phyloP scores from a whole-genome alignment of 2,329 filamentous ascomycete genomes.

The Lojkania enalia region DNA sequence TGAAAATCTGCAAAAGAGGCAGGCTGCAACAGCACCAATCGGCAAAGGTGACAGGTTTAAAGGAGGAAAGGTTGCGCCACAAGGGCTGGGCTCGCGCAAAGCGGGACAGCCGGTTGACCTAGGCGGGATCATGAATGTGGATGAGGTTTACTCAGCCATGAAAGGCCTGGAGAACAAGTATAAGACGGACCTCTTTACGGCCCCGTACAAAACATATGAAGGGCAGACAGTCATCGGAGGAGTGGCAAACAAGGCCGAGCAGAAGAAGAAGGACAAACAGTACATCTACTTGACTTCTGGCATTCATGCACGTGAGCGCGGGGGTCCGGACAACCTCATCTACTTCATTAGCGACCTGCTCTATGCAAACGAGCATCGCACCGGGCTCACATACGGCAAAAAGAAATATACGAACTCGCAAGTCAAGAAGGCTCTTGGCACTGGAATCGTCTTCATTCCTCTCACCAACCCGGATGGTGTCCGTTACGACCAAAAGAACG shows the following conservation, averaged over 20 bases:
- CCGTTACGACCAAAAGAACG: slow-evolving; percentile 33
- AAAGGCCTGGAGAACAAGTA: slow-evolving; percentile 48
- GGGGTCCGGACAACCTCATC: slow-evolving; percentile 60
- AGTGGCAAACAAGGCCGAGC: slow-evolving; percentile 51
- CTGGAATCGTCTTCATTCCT: slow-evolving; percentile 57
- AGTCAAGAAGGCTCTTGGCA: slow-evolving; percentile 55
- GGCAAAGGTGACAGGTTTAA: slow-evolving; percentile 48
- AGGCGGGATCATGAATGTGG: slow-evolving; percentile 50
- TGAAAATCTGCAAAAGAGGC: slow-evolving; percentile 32
- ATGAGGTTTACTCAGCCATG: slow-evolving; percentile 52
- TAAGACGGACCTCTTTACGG: slow-evolving; percentile 48
- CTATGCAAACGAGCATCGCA: slow-evolving; percentile 54
- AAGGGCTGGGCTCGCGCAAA: slow-evolving; percentile 47
- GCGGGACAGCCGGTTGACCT: slow-evolving; percentile 35
- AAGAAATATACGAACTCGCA: slow-evolving; percentile 57
- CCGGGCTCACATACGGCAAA: slow-evolving; percentile 57
- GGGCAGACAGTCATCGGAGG: slow-evolving; percentile 41
- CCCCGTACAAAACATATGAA: slow-evolving; percentile 52
- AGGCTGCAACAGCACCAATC: slow-evolving; percentile 34
- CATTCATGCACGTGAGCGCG: slow-evolving; percentile 62
- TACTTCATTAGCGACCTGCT: slow-evolving; percentile 63
- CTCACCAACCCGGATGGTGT: slow-evolving; percentile 39
- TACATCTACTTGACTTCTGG: slow-evolving; percentile 58
- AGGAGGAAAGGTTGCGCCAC: slow-evolving; percentile 48
- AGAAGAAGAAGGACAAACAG: slow-evolving; percentile 47